Evolutionary conservation across 2,329 filamentous ascomycete genomes (phyloP), one percentile per base, ranked within the genome.

Genomic region (Penicillium sp.): DNA sequence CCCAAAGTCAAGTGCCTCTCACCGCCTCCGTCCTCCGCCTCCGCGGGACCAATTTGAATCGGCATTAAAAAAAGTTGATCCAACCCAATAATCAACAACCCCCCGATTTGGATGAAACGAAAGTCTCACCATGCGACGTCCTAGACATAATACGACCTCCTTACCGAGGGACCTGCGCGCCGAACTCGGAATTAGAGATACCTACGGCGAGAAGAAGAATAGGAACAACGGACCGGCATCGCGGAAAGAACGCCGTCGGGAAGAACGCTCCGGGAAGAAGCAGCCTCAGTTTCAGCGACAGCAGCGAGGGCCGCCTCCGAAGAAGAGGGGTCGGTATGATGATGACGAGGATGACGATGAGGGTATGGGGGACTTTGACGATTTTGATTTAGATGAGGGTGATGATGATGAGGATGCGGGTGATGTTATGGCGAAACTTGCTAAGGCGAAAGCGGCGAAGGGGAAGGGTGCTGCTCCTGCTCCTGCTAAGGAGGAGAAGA

Each of bases 161-260:
- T 57, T 74, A 8, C 72, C 72, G 13, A 62, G 66, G 26, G 52
- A 64, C 12, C 54, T 74, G 9, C 67, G 67, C 28, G 60, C 64
- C 3, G 69, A 74, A 48, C 57, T 74, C 22, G 71, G 69, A 0
- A 60, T 72, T 15, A 60, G 58, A 24, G 70, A 70, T 55, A 57
- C 55, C 5, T 65, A 65, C 43, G 64, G 66, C 6, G 61, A 62
- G 12, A 65, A 64, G 53, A 63, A 64, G 53, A 60, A 61, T 41
- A 62, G 54, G 37, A 55, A 57, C 13, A 62, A 62, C 53, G 61
- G 63, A 21, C 59, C 65, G 21, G 53, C 57, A 26, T 57, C 63
- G 39, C 76, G 84, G 57, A 87, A 86, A 70, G 82, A 85, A 47
- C 77, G 79, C 51, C 78, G 86, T 49, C 87, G 83, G 63, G 77